Conservation (phyloP, 2,329 filamentous ascomycete species). For the Trichoderma cornu-damae region DNA sequence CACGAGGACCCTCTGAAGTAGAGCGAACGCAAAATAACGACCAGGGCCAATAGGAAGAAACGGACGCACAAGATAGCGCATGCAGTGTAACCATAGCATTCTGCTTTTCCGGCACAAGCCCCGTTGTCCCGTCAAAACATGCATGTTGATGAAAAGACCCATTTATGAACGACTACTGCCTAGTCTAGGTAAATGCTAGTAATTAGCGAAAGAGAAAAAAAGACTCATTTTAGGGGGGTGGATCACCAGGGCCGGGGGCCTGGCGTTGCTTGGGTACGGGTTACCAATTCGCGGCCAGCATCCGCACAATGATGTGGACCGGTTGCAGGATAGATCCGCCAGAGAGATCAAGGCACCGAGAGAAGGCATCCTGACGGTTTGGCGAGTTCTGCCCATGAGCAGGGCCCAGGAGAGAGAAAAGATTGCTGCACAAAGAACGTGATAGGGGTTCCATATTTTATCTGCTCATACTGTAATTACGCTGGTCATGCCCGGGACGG, state of each 20-base stretch:
- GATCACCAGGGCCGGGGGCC: background rate
- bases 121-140: background rate
- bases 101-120: background rate
- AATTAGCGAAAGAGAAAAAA: background rate
- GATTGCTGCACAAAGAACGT: no score
- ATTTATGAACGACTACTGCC: background rate
- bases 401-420: background rate
- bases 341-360: background rate
- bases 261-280: background rate
- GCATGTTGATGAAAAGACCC: background rate
- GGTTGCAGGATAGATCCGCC: slow-evolving; percentile 1
- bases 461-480: no score
- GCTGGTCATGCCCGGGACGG: no score
- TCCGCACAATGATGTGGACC: background rate
- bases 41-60: background rate
- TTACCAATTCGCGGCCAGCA: background rate
- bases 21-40: background rate
- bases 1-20: slow-evolving; percentile 30
- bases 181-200: background rate
- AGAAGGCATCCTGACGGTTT: background rate
- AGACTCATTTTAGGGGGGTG: background rate
- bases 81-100: slow-evolving; percentile 12
- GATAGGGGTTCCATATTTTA: no score
- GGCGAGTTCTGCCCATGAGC: background rate
- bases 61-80: background rate